Conservation (phyloP, 768 basidiomycete species). For the Suillus bovinus region DNA sequence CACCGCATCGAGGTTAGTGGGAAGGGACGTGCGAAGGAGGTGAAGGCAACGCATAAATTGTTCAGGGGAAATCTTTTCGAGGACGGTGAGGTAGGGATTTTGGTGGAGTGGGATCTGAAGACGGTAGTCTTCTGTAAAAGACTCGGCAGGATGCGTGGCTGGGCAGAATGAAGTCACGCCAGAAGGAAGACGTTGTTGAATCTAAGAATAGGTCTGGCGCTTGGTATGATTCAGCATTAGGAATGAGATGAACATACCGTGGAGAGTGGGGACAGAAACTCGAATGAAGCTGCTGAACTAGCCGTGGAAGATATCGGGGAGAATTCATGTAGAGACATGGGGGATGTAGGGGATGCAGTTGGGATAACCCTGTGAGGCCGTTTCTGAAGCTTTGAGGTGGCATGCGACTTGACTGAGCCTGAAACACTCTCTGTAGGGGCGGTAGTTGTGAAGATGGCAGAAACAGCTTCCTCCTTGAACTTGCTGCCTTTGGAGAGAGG, state of each 20-base stretch:
- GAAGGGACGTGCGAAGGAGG: conserved; percentile 32
- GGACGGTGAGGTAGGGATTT: conserved; percentile 21
- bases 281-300: background rate
- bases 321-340: background rate
- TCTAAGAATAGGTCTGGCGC: conserved; percentile 14
- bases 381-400: background rate
- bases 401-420: background rate
- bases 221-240: background rate
- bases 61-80: conserved; percentile 22
- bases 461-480: conserved; percentile 27
- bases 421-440: background rate
- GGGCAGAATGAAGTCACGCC: conserved; percentile 27
- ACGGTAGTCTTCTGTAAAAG: conserved; percentile 32
- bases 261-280: background rate
- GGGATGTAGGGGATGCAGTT: background rate
- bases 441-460: conserved; percentile 20
- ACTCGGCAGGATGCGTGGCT: conserved; percentile 23
- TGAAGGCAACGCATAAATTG: conserved; percentile 23
- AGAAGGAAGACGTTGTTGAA: conserved; percentile 1
- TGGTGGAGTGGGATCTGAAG: conserved; percentile 23
- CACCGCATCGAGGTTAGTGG: conserved; percentile 16
- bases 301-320: background rate
- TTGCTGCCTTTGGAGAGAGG: conserved; percentile 28
- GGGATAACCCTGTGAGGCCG: background rate
- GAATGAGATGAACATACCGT: conserved; percentile 1